Evolutionary conservation across 495 filamentous ascomycete genomes (phyloP).

Genomic region (Rostrohypoxylon terebratum): DNA sequence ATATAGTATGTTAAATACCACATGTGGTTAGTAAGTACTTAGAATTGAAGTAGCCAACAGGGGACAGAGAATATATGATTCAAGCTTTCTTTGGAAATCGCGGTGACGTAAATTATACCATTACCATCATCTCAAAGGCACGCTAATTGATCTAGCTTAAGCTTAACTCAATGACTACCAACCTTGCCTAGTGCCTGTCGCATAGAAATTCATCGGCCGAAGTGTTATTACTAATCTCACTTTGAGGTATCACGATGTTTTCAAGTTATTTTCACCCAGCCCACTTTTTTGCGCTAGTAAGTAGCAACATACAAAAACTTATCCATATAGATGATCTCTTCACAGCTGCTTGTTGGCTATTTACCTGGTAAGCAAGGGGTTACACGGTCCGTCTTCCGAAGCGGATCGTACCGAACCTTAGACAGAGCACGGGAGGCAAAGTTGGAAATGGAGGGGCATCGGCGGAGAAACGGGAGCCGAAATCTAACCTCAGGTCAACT

Average conservation of each 20-base stretch:
- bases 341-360: background rate
- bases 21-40: background rate
- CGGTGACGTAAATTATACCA: background rate
- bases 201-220: background rate
- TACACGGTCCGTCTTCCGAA: constrained; percentile 24
- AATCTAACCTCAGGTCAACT: constrained; percentile 10
- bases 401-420: constrained; percentile 25
- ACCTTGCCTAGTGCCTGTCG: background rate
- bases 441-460: constrained; percentile 11
- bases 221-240: background rate
- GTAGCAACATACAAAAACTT: background rate
- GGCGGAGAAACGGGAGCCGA: constrained; percentile 8
- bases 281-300: background rate
- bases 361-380: background rate
- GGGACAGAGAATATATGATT: background rate
- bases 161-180: background rate
- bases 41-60: background rate
- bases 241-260: background rate
- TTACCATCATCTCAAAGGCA: background rate
- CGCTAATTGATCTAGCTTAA: constrained; percentile 6
- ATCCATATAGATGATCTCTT: background rate
- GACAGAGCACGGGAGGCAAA: constrained; percentile 13
- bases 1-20: background rate
- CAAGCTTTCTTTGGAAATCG: background rate
- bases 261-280: background rate